These are phyloP conservation scores for Aspergillus terreus DNA, from an alignment of 2,329 filamentous ascomycete genomes.

Conservation along the genomic window DNA sequence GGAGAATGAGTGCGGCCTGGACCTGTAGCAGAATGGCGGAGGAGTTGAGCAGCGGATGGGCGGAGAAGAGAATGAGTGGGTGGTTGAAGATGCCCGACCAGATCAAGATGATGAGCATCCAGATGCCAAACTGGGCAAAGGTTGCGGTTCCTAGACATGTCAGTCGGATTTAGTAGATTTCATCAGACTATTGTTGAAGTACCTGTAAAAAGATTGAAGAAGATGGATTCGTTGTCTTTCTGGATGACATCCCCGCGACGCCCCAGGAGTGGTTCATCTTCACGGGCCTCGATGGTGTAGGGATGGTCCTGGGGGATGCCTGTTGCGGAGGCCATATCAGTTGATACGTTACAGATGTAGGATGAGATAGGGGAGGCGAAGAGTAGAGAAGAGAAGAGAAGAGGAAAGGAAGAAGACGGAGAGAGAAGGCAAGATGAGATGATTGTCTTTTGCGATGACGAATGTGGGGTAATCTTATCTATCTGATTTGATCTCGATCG, in stretches of 20 bases:
- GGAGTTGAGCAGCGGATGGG: constrained; percentile 67
- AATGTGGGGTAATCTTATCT: background rate
- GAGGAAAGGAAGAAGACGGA: background rate
- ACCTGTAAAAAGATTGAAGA: constrained; percentile 74
- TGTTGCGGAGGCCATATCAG: constrained; percentile 57
- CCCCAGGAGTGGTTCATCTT: constrained; percentile 69
- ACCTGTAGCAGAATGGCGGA: constrained; percentile 70
- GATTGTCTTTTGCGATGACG: background rate
- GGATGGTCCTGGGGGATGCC: constrained; percentile 57
- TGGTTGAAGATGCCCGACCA: constrained; percentile 73
- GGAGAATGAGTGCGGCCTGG: constrained; percentile 78
- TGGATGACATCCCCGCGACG: constrained; percentile 71
- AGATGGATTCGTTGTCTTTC: constrained; percentile 58
- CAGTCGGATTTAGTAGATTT: background rate
- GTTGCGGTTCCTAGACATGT: constrained; percentile 66
- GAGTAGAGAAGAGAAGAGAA: background rate
- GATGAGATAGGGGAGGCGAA: too few relatives aligned
- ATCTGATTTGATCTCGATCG: too few relatives aligned
- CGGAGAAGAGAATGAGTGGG: constrained; percentile 76
- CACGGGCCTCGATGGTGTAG: constrained; percentile 39
- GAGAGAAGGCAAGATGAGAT: background rate
- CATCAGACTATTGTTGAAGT: constrained; percentile 13
- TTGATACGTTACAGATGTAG: too few relatives aligned
- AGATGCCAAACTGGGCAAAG: constrained; percentile 72
- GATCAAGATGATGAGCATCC: constrained; percentile 71